phyloP scores from a whole-genome alignment of 148 eudicot species.

The Camellia japonica region DNA sequence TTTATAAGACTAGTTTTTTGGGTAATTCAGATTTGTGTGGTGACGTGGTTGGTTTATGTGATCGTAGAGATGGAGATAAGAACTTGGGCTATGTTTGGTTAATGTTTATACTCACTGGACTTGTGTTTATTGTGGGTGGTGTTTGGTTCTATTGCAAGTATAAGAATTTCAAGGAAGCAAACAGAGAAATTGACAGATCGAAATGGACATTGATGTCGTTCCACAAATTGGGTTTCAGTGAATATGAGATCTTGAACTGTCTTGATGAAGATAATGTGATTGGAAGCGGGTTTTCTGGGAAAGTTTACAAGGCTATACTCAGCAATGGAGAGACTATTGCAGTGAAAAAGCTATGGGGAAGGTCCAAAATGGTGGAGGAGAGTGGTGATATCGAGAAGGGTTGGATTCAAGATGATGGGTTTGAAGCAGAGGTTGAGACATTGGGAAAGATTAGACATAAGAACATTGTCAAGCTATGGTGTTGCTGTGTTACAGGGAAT shows the following conservation, averaged over 20 bases:
- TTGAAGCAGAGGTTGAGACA: constrained; percentile 84
- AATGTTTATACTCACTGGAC: constrained; percentile 53
- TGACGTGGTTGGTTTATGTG: constrained; percentile 58
- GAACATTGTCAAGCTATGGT: constrained; percentile 94
- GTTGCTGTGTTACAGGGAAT: constrained; percentile 66
- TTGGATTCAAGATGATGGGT: constrained; percentile 46
- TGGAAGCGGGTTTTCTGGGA: constrained; percentile 84
- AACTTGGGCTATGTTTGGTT: constrained; percentile 55
- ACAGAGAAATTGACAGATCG: constrained; percentile 44
- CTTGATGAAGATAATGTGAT: constrained; percentile 83
- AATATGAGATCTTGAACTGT: constrained; percentile 68
- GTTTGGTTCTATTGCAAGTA: constrained; percentile 61
- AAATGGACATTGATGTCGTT: constrained; percentile 90
- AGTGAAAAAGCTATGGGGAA: constrained; percentile 65
- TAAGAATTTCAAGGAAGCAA: constrained; percentile 41
- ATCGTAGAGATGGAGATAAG: constrained; percentile 24
- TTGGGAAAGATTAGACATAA: constrained; percentile 90
- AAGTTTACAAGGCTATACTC: constrained; percentile 78
- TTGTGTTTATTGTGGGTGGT: constrained; percentile 54
- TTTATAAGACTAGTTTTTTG: constrained; percentile 55
- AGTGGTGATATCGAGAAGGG: constrained; percentile 53
- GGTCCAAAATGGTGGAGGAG: constrained; percentile 32
- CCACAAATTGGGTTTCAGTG: constrained; percentile 81
- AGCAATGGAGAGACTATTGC: constrained; percentile 79
- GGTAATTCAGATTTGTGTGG: constrained; percentile 82